Evolutionary conservation across 2,329 filamentous ascomycete species (phyloP), one percentile per base, ranked within the genome.

Genomic region (Amesomyces nigricolor): DNA sequence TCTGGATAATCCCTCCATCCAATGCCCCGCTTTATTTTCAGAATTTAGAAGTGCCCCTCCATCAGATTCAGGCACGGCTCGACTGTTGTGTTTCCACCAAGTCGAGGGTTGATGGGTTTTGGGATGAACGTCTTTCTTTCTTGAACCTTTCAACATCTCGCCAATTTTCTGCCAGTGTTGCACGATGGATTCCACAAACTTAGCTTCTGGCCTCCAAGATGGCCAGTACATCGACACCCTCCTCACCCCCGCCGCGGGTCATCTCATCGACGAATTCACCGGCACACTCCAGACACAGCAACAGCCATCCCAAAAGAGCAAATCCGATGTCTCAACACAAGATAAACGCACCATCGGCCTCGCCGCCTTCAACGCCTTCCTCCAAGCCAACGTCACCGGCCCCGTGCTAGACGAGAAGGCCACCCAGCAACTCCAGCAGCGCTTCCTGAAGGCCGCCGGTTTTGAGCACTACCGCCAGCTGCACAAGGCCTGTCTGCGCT

Each of bases 361-460:
- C 47, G 84, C 87, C 1, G 81, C 86, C 1, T 77, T 96, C 10
- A 80, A 89, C 65, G 82, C 86, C 10, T 96, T 96, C 67, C 71
- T 96, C 14, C 91, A 96, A 69, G 83, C 84, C 1, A 96, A 90
- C 67, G 88, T 95, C 52, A 96, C 91, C 3, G 91, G 91, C 0
- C 91, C 91, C 1, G 86, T 90, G 0, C 74, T 95, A n/a, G 72
- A 76, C 11, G 59, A 53, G 14, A 5, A 10, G 0, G 51, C 55
- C 4, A 57, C 62, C 0, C 45, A 39, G 50, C 62, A 42, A 42
- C 53, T 78, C n/a, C 68, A 72, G 32, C 57, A 60, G 1, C 62
- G 70, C 4, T 73, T 79, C 52, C 63, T 61, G 5, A 17, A n/a
- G 54, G 22, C 14, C 39, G 39, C 47, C 40, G 26, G 43, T 29